Evolutionary conservation across 2,329 filamentous ascomycete species (phyloP).

Genomic region (Epichloe sp.): DNA sequence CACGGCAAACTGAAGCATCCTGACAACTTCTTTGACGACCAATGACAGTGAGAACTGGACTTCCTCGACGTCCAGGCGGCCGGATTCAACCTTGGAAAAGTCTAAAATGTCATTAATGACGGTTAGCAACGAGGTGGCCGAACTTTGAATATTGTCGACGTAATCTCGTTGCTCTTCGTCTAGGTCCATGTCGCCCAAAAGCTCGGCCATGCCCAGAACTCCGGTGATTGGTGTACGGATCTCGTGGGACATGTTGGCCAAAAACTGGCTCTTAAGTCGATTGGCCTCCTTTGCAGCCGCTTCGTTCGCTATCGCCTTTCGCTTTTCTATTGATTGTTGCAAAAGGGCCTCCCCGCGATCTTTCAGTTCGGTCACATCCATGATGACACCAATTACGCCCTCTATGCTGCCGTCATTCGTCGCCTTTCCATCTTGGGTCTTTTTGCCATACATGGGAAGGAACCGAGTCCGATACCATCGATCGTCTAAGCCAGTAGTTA

Average conservation of each 20-base stretch:
- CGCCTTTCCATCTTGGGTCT: constrained; percentile 35
- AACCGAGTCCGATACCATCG: constrained; percentile 62
- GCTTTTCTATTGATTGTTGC: constrained; percentile 55
- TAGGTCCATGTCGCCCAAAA: constrained; percentile 55
- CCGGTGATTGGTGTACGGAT: constrained; percentile 69
- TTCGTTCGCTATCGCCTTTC: constrained; percentile 58
- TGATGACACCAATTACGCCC: constrained; percentile 65
- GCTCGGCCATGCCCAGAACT: constrained; percentile 67
- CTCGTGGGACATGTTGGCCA: constrained; percentile 74
- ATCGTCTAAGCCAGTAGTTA: constrained; percentile 26
- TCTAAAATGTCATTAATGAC: constrained; percentile 88
- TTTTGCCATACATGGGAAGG: constrained; percentile 49
- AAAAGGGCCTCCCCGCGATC: constrained; percentile 49
- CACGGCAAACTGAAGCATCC: constrained; percentile 79
- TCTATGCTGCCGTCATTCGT: constrained; percentile 40
- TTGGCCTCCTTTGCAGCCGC: constrained; percentile 70
- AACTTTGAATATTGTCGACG: constrained; percentile 66
- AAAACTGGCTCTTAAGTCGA: constrained; percentile 65
- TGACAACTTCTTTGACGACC: constrained; percentile 65
- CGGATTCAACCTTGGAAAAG: constrained; percentile 76
- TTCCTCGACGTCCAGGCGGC: constrained; percentile 64
- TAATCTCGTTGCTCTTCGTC: constrained; percentile 61
- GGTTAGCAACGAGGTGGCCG: constrained; percentile 67
- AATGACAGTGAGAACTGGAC: constrained; percentile 66
- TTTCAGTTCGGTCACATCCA: constrained; percentile 65